Base-by-base conservation (phyloP, 495 filamentous ascomycete species). In the Xylaria acuta region DNA sequence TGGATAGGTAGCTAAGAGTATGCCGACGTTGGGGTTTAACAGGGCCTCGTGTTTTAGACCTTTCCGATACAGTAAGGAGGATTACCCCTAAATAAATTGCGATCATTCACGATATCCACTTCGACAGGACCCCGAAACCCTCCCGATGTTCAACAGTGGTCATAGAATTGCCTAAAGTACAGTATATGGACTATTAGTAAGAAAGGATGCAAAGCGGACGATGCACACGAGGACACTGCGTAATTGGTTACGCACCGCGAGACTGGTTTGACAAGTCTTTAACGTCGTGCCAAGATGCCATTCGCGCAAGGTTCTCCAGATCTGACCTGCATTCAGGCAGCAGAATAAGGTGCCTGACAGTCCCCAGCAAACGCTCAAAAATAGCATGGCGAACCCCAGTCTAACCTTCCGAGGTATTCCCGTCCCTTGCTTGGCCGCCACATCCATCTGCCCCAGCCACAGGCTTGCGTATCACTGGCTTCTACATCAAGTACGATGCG, bases 261-360 rank as follows among this genome's bases (percentile, higher is more conserved):
- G 30, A 25, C 34, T 14, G 4, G n/a, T 54, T n/a, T 22, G 36
- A 63, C 36, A 41, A 54, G 22, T 30, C 25, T 54, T 27, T 54
- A 54, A 6, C 4, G 25, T 63, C 14, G 5, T 36, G 63, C 43
- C 63, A 66, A 36, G 63, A 8, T 34, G 63, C 63, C 20, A 20
- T 64, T 40, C 1, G n/a, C 45, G n/a, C 64, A 51, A 53, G 64
- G 64, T 67, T 67, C 64, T 67, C 64, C 64, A 40, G 64, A 53
- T 67, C 47, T 67, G 64, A 53, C 64, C 38, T 64, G 60, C 60
- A 64, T 64, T n/a, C 62, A 64, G 62, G 62, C 62, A 64, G 20
- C 62, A 64, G 62, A 47, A 64, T 64, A 45, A 20, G 60, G 5
- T 4, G 7, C 49, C 49, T 53, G 36, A 41, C n/a, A 62, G 1